Percentiles rank a stretch among this genome's conserved stretches.
phyloP scores from a whole-genome alignment of 2,329 filamentous ascomycete species.

The Cladobotryum protrusum region DNA sequence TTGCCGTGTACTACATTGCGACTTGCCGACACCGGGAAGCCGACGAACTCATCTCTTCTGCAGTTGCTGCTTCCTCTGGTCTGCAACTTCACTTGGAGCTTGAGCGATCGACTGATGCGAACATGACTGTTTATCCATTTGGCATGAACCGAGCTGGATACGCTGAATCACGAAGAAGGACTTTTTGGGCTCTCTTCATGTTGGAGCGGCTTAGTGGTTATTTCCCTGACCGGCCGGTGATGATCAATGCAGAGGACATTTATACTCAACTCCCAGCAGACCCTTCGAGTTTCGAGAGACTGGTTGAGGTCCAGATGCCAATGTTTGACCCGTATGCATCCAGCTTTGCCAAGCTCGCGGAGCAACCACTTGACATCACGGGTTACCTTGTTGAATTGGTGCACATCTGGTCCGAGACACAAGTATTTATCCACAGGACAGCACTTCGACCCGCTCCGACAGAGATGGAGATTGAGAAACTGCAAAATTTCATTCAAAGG shows the following conservation, averaged over 20 bases:
- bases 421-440: constrained; percentile 48
- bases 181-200: constrained; percentile 66
- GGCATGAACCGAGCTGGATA: constrained; percentile 51
- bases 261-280: constrained; percentile 61
- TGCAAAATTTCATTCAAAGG: constrained; percentile 43
- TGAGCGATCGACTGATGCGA: constrained; percentile 38
- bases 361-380: constrained; percentile 42
- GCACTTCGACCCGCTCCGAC: constrained; percentile 22
- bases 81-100: constrained; percentile 60
- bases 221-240: constrained; percentile 46
- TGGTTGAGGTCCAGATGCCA: constrained; percentile 50
- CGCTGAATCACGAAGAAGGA: constrained; percentile 61
- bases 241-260: constrained; percentile 58
- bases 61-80: constrained; percentile 52
- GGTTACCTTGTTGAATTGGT: constrained; percentile 57
- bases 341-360: constrained; percentile 15
- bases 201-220: constrained; percentile 62
- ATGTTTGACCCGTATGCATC: constrained; percentile 49
- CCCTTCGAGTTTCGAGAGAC: constrained; percentile 54
- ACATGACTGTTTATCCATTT: constrained; percentile 43
- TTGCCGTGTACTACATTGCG: constrained; percentile 61
- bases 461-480: constrained; percentile 23
- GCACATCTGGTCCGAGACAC: constrained; percentile 59
- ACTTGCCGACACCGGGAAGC: constrained; percentile 53
- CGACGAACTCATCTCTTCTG: constrained; percentile 58